These are phyloP conservation scores for Suillus subluteus DNA, from an alignment of 768 basidiomycete genomes.

Conservation along the genomic window DNA sequence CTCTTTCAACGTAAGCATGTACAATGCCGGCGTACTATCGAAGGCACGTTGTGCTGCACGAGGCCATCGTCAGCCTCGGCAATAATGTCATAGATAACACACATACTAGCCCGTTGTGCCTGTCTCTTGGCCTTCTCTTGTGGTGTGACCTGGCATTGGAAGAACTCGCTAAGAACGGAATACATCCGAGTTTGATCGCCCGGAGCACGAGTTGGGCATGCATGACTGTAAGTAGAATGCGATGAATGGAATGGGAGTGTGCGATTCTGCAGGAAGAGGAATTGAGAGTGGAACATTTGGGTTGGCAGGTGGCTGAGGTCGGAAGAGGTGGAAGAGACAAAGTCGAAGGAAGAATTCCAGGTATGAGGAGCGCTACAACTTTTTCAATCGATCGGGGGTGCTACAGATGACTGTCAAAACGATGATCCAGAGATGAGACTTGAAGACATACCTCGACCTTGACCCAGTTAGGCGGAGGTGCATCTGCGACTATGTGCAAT, in stretches of 20 bases:
- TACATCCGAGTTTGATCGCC: conserved; percentile 88
- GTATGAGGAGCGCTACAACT: conserved; percentile 79
- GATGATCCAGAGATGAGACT: background rate
- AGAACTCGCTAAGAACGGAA: conserved; percentile 81
- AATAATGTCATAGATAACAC: conserved; percentile 27
- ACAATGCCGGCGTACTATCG: conserved; percentile 67
- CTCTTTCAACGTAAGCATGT: conserved; percentile 76
- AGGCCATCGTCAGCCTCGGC: conserved; percentile 16
- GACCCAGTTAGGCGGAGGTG: conserved; percentile 86
- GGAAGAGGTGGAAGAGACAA: conserved; percentile 74
- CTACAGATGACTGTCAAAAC: conserved; percentile 41
- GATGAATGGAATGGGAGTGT: conserved; percentile 62
- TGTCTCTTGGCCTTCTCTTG: conserved; percentile 76
- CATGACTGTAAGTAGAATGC: conserved; percentile 87
- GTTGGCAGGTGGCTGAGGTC: conserved; percentile 63
- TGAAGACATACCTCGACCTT: conserved; percentile 66
- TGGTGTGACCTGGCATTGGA: conserved; percentile 76
- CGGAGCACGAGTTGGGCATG: conserved; percentile 90
- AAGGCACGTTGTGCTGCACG: conserved; percentile 59
- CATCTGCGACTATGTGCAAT: conserved; percentile 80
- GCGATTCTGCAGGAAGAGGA: conserved; percentile 37
- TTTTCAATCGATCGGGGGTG: conserved; percentile 75
- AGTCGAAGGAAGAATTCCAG: conserved; percentile 81
- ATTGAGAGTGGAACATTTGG: conserved; percentile 58
- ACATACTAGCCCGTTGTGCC: conserved; percentile 47